A percentile compares a stretch with the other conserved stretches of the same genome.
Conservation (phyloP, 192 early-diverging fungal species). For the Geosiphon pyriformis region DNA sequence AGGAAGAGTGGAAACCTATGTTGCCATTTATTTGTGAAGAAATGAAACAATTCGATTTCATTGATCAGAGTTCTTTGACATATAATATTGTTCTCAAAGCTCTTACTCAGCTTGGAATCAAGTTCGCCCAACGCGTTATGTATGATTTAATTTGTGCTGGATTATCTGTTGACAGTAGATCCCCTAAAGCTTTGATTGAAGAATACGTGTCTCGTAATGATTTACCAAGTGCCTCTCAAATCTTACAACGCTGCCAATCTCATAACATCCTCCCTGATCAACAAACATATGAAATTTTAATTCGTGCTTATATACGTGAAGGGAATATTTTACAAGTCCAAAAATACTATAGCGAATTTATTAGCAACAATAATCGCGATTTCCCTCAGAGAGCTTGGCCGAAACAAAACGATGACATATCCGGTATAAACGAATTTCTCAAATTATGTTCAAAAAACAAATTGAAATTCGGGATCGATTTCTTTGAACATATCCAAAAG, state of each 20-base stretch:
- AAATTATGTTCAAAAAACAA: neutral
- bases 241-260: neutral
- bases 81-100: neutral
- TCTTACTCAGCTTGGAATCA: neutral
- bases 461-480: neutral
- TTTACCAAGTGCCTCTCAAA: neutral
- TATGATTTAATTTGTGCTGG: neutral
- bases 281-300: neutral
- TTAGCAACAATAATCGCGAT: neutral
- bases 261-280: neutral
- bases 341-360: neutral
- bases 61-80: neutral
- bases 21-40: neutral
- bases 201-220: neutral
- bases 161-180: neutral
- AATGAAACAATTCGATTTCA: neutral
- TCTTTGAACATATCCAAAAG: neutral
- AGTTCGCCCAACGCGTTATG: neutral
- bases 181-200: neutral
- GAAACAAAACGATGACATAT: neutral
- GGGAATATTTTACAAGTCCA: neutral
- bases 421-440: neutral
- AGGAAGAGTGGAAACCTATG: too few species aligned
- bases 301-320: neutral
- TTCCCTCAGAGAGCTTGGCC: neutral